Evolutionary conservation across 768 basidiomycete genomes (phyloP).

Genomic region (Phallus indusiatus): DNA sequence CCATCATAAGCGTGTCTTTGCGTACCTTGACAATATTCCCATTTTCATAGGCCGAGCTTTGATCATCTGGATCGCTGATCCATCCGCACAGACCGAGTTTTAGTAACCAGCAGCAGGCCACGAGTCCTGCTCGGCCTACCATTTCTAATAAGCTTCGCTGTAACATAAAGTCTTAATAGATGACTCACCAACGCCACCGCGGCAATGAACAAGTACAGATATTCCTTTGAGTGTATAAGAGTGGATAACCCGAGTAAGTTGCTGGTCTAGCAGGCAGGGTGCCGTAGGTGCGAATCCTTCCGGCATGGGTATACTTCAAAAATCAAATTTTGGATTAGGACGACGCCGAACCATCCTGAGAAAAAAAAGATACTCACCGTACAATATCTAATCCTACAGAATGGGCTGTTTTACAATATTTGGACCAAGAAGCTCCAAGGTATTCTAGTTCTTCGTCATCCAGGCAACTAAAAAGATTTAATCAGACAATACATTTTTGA

Average conservation of each 20-base stretch:
- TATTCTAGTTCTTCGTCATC: slow-evolving; percentile 78
- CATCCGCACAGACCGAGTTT: slow-evolving; percentile 85
- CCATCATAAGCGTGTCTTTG: slow-evolving; percentile 49
- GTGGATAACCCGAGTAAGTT: slow-evolving; percentile 56
- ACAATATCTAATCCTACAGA: slow-evolving; percentile 69
- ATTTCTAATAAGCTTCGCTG: background rate
- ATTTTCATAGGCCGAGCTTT: background rate
- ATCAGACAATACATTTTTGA: background rate
- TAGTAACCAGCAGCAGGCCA: slow-evolving; percentile 89
- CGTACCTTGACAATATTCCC: slow-evolving; percentile 17
- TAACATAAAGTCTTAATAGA: background rate
- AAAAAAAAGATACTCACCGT: slow-evolving; percentile 36
- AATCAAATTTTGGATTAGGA: background rate
- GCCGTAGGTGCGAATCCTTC: slow-evolving; percentile 77
- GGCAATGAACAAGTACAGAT: slow-evolving; percentile 77
- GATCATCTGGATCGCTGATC: slow-evolving; percentile 25
- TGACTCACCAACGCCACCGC: slow-evolving; percentile 72
- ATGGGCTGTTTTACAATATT: slow-evolving; percentile 57
- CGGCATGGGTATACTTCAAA: slow-evolving; percentile 68
- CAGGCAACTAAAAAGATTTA: slow-evolving; percentile 48
- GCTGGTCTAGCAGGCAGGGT: slow-evolving; percentile 48
- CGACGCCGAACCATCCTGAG: background rate
- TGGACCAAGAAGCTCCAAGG: slow-evolving; percentile 78
- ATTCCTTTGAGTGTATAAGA: slow-evolving; percentile 65
- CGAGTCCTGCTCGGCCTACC: slow-evolving; percentile 64